Conservation (phyloP, 805 yeast genomes). For the Candida fluviatilis region DNA sequence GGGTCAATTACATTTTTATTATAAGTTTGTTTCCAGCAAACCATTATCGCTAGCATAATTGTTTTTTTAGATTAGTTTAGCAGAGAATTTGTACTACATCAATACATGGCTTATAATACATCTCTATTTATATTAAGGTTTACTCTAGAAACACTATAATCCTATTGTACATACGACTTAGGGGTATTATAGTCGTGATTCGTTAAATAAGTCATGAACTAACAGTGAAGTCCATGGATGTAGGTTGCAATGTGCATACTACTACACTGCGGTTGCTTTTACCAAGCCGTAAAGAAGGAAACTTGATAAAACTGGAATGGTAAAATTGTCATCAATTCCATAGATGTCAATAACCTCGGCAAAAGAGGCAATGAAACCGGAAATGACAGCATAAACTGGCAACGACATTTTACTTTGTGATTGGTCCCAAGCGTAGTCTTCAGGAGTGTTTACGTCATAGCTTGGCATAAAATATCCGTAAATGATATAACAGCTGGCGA, state of each 20-base stretch:
- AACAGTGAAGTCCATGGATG: no score
- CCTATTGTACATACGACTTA: neutral
- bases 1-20: no score
- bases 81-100: no score
- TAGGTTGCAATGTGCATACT: no score
- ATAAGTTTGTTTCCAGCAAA: no score
- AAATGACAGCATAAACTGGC: conserved; percentile 48
- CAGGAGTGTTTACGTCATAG: conserved; percentile 52
- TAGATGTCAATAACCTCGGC: conserved; percentile 80
- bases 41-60: no score
- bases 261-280: conserved; percentile 1
- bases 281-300: conserved; percentile 53
- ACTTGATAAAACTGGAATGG: conserved; percentile 87
- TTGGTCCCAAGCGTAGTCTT: conserved; percentile 62
- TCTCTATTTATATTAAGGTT: no score
- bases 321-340: conserved; percentile 86
- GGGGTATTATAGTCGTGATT: neutral
- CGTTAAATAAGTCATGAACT: neutral
- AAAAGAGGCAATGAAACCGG: conserved; percentile 80
- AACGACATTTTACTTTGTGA: conserved; percentile 56
- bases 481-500: conserved; percentile 56
- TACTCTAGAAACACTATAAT: neutral
- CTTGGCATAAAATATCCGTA: conserved; percentile 73
- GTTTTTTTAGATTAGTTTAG: no score
- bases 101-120: no score